Evolutionary conservation across 805 yeast genomes (phyloP).

Genomic region (Saccharomycopsis schoenii): DNA sequence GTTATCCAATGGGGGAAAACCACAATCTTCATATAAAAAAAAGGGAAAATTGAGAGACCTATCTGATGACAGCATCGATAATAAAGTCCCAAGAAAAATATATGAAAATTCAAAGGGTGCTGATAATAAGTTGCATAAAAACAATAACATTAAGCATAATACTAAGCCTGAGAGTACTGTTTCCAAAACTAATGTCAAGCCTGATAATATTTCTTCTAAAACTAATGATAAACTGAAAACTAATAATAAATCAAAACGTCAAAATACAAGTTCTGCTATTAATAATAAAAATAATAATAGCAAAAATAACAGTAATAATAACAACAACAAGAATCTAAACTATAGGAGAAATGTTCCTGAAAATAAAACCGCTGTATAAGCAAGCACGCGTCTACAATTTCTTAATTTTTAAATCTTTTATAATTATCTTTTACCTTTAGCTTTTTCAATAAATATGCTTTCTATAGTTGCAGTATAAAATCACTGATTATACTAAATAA

Average conservation of each 20-base stretch:
- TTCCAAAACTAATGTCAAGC: background rate
- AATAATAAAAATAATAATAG: too few relatives aligned
- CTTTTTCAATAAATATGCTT: too few relatives aligned
- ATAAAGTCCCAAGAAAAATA: background rate
- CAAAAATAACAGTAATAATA: background rate
- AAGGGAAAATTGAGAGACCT: background rate
- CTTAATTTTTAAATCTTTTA: too few relatives aligned
- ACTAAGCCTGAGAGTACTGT: too few relatives aligned
- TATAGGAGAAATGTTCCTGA: constrained; percentile 1
- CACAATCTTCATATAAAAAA: background rate
- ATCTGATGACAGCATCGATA: background rate
- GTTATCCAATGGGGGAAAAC: background rate
- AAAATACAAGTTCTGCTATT: too few relatives aligned
- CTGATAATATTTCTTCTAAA: background rate
- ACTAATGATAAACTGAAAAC: background rate
- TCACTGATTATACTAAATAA: too few relatives aligned
- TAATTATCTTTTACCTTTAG: too few relatives aligned
- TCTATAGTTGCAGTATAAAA: too few relatives aligned
- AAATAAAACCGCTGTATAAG: background rate
- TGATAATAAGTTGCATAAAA: background rate
- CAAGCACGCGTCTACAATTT: too few relatives aligned
- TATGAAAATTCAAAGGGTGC: background rate
- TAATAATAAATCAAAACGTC: background rate
- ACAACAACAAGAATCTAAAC: background rate
- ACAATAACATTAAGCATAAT: background rate